These are phyloP conservation scores for Syzygium grande DNA, from an alignment of 345 rosid species.

Conservation along the genomic window DNA sequence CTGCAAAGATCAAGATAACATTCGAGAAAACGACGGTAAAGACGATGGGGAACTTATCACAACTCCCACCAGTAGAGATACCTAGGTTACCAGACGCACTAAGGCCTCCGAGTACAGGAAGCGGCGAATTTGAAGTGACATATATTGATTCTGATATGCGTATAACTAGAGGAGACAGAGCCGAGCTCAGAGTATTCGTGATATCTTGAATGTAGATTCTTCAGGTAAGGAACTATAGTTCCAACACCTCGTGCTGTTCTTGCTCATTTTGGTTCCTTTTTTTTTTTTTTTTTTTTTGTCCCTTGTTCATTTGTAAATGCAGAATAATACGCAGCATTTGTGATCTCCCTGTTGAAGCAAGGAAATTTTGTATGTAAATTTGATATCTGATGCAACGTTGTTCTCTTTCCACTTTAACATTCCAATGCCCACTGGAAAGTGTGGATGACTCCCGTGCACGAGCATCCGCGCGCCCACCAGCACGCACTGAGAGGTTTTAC, in stretches of 20 bases:
- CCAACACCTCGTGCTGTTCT: neutral
- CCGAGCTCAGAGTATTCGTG: slow-evolving; percentile 76
- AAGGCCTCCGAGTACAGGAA: slow-evolving; percentile 53
- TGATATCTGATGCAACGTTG: neutral
- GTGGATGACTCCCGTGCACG: neutral
- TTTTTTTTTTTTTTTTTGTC: neutral
- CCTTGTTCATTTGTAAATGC: neutral
- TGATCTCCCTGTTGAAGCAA: neutral
- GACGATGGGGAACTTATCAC: slow-evolving; percentile 58
- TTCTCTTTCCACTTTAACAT: neutral
- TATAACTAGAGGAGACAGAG: slow-evolving; percentile 83
- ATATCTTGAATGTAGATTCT: slow-evolving; percentile 21
- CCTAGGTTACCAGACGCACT: slow-evolving; percentile 71
- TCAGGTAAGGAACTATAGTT: neutral
- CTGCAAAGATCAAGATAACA: slow-evolving; percentile 65
- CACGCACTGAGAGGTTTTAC: neutral
- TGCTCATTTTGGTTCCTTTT: neutral
- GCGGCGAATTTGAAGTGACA: slow-evolving; percentile 81
- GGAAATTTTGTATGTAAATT: neutral
- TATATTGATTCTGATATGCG: slow-evolving; percentile 60
- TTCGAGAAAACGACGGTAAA: slow-evolving; percentile 80
- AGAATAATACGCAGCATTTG: neutral
- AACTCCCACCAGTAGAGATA: slow-evolving; percentile 66
- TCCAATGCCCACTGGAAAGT: neutral
- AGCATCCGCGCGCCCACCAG: neutral